Evolutionary conservation across 306 rosid genomes (phyloP).

Genomic region (Sicyos edulis): DNA sequence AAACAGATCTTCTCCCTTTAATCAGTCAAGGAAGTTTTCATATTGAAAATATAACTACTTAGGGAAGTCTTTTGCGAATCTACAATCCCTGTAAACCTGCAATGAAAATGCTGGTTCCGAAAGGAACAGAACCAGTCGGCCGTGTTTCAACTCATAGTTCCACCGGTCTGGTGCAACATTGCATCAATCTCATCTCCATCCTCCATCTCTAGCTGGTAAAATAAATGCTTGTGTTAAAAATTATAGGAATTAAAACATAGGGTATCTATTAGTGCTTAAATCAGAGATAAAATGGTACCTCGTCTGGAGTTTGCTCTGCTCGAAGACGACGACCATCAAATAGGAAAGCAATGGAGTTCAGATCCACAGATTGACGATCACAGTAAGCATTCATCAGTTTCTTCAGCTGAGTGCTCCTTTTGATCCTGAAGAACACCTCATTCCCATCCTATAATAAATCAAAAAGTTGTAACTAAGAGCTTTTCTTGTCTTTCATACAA

Average conservation of each 20-base stretch:
- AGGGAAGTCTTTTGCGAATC: background rate
- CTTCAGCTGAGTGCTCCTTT: constrained; percentile 62
- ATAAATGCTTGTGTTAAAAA: background rate
- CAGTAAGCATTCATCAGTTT: constrained; percentile 78
- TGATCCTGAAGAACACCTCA: constrained; percentile 59
- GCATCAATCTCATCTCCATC: constrained; percentile 72
- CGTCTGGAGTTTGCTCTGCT: constrained; percentile 65
- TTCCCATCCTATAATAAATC: constrained; percentile 42
- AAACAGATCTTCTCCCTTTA: background rate
- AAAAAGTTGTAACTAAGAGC: background rate
- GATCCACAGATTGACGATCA: constrained; percentile 52
- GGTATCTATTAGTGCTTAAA: background rate
- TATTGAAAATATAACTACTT: background rate
- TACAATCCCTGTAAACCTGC: background rate
- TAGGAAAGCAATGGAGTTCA: constrained; percentile 45
- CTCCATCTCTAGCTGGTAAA: constrained; percentile 58
- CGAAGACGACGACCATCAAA: constrained; percentile 70
- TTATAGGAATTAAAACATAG: background rate
- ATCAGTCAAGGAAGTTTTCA: background rate
- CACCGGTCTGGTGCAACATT: constrained; percentile 69
- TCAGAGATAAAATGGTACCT: constrained; percentile 33
- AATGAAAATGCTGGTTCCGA: no score
- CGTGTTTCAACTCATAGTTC: constrained; percentile 23
- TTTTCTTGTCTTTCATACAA: background rate
- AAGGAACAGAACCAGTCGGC: background rate